Conservation (phyloP, 805 yeast species). For the Zygoascus biomembranicola region DNA sequence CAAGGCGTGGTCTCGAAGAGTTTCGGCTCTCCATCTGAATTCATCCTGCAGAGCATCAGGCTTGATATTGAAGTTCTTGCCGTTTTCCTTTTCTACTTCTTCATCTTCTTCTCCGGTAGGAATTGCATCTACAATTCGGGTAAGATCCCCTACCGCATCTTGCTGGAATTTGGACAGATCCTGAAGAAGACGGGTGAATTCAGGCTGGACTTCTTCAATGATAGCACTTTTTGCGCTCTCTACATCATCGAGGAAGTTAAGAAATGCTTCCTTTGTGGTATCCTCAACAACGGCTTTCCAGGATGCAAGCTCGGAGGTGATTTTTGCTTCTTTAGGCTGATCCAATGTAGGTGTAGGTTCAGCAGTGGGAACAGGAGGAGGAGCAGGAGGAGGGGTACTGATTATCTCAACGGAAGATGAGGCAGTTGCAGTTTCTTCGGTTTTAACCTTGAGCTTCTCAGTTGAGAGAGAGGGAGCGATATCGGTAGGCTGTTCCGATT, state of each 20-base stretch:
- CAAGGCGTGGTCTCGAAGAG: conserved; percentile 18
- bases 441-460: background rate
- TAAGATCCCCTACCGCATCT: conserved; percentile 8
- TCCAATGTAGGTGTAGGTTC: background rate
- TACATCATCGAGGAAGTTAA: conserved; percentile 19
- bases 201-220: conserved; percentile 12
- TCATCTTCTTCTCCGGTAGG: conserved; percentile 6
- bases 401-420: background rate
- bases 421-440: conserved; percentile 5
- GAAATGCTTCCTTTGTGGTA: conserved; percentile 19
- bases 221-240: conserved; percentile 15
- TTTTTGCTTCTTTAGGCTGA: conserved; percentile 2
- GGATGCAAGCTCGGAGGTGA: conserved; percentile 7
- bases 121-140: conserved; percentile 6
- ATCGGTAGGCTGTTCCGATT: background rate
- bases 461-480: background rate
- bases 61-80: conserved; percentile 8
- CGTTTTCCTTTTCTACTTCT: conserved; percentile 7
- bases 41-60: conserved; percentile 12
- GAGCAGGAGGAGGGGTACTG: background rate
- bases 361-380: conserved; percentile 1
- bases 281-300: conserved; percentile 20
- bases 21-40: conserved; percentile 18
- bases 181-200: conserved; percentile 18
- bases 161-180: conserved; percentile 10